Evolutionary conservation across 306 rosid genomes (phyloP).

Genomic region (Rosa multiflora): DNA sequence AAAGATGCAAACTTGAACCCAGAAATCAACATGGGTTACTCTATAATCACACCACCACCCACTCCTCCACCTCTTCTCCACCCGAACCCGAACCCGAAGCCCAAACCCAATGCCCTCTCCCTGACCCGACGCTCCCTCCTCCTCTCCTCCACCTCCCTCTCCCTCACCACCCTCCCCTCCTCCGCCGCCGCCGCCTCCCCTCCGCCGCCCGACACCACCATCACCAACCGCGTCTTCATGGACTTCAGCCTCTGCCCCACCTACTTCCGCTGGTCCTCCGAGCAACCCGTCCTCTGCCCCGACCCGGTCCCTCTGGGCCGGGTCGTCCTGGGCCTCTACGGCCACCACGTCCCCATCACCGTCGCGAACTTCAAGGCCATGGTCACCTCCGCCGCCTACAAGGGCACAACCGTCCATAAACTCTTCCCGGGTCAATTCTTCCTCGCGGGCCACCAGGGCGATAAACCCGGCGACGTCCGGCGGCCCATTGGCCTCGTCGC

Average conservation of each 20-base stretch:
- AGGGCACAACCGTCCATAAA: conserved; percentile 70
- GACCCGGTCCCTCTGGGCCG: conserved; percentile 74
- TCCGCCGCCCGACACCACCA: conserved; percentile 50
- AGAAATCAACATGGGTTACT: conserved; percentile 39
- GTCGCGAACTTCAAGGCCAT: conserved; percentile 82
- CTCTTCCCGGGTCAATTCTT: conserved; percentile 74
- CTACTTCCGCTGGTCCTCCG: conserved; percentile 52
- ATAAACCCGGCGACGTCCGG: conserved; percentile 74
- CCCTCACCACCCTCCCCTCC: conserved; percentile 19
- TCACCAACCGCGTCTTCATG: conserved; percentile 88
- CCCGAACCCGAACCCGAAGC: conserved; percentile 5
- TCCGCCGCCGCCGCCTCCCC: conserved; percentile 16
- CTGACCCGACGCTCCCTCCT: conserved; percentile 54
- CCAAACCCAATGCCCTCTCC: conserved; percentile 23
- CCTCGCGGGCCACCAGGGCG: conserved; percentile 85
- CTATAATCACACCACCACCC: conserved; percentile 29
- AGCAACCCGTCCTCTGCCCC: conserved; percentile 56
- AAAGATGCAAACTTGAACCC: not conserved
- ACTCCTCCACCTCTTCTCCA: conserved; percentile 21
- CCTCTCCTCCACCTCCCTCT: conserved; percentile 46
- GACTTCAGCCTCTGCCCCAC: conserved; percentile 91
- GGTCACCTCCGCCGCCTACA: conserved; percentile 56
- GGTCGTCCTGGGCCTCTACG: conserved; percentile 79
- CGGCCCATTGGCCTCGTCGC: conserved; percentile 48
- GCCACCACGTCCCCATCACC: conserved; percentile 69